phyloP scores from a whole-genome alignment of 2,329 filamentous ascomycete species.

The Fusarium sororula region DNA sequence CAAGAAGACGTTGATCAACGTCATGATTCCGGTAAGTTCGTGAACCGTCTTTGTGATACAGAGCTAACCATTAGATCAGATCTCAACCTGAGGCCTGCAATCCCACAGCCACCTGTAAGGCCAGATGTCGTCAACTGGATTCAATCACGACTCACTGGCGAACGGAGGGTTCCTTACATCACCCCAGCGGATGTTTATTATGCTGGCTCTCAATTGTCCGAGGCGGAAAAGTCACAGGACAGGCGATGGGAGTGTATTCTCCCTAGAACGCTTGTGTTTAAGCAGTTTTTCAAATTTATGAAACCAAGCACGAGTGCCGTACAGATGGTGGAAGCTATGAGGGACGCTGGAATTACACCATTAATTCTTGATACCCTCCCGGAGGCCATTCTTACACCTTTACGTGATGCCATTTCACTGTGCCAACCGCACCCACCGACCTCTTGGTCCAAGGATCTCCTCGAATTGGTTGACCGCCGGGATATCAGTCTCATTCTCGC shows the following conservation, averaged over 20 bases:
- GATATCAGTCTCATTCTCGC: conserved; percentile 77
- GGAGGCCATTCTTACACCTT: conserved; percentile 80
- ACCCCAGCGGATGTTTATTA: conserved; percentile 58
- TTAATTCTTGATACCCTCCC: conserved; percentile 83
- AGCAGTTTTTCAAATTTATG: conserved; percentile 70
- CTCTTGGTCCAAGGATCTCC: conserved; percentile 75
- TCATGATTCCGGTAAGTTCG: conserved; percentile 52
- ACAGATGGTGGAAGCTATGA: conserved; percentile 78
- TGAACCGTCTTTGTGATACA: neutral
- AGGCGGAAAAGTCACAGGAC: conserved; percentile 49
- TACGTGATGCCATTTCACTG: conserved; percentile 84
- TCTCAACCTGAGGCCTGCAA: conserved; percentile 45
- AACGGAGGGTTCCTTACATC: conserved; percentile 50
- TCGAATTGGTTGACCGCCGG: conserved; percentile 81
- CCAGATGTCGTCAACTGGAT: conserved; percentile 64
- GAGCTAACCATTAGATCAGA: conserved; percentile 39
- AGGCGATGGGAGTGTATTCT: conserved; percentile 60
- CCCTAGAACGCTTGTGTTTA: conserved; percentile 76
- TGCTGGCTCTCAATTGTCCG: conserved; percentile 47
- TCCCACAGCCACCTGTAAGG: conserved; percentile 47
- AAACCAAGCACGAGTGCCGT: conserved; percentile 60
- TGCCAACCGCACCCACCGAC: conserved; percentile 85
- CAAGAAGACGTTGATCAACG: conserved; percentile 56
- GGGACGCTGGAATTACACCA: conserved; percentile 72
- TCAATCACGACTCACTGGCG: conserved; percentile 55